phyloP scores from a whole-genome alignment of 2,329 filamentous ascomycete genomes.

The Huntiella savannae region DNA sequence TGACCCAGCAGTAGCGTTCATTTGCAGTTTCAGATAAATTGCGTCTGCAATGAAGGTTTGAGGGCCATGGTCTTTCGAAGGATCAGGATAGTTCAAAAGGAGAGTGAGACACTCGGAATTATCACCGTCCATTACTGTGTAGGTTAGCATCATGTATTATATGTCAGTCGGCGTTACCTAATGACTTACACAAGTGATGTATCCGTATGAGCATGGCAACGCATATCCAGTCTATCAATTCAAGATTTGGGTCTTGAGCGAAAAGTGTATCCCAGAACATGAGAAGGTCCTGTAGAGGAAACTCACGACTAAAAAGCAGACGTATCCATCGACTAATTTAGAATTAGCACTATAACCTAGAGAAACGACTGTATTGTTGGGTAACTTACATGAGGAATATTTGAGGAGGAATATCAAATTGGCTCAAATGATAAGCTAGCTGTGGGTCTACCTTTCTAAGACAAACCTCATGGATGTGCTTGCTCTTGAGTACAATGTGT shows the following conservation, averaged over 20 bases:
- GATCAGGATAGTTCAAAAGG: conserved; percentile 65
- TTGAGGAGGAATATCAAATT: conserved; percentile 81
- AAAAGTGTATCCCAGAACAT: conserved; percentile 83
- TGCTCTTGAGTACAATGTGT: conserved; percentile 69
- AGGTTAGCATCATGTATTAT: neutral
- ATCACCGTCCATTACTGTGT: conserved; percentile 60
- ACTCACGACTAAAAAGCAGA: conserved; percentile 81
- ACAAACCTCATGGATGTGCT: conserved; percentile 68
- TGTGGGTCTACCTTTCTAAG: conserved; percentile 67
- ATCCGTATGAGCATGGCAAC: conserved; percentile 77
- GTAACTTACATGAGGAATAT: conserved; percentile 66
- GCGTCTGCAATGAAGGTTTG: conserved; percentile 76
- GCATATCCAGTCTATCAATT: conserved; percentile 77
- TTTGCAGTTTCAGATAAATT: conserved; percentile 49
- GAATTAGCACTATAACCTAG: neutral
- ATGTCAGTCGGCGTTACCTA: no score
- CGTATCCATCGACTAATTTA: conserved; percentile 66
- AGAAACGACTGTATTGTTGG: neutral
- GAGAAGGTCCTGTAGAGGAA: conserved; percentile 69
- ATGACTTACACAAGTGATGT: no score
- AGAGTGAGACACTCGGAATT: conserved; percentile 71
- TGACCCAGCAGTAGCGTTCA: conserved; percentile 40
- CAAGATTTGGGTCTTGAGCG: conserved; percentile 60
- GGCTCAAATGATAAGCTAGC: conserved; percentile 58
- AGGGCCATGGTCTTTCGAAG: conserved; percentile 41